phyloP scores from a whole-genome alignment of 2,329 filamentous ascomycete genomes.

The Juglanconis oblonga region DNA sequence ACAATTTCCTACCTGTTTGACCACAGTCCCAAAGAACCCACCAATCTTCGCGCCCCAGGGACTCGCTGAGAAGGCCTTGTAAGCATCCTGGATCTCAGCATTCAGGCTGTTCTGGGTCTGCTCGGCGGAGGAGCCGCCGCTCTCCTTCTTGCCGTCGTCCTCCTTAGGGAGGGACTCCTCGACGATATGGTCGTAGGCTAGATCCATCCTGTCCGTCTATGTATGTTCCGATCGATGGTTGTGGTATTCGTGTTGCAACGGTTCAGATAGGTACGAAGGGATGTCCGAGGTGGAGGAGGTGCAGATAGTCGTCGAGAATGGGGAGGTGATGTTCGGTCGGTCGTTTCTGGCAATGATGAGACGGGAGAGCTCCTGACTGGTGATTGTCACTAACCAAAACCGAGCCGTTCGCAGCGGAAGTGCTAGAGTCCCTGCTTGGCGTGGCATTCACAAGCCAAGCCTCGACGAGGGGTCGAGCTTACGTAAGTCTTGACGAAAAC shows the following conservation, averaged over 20 bases:
- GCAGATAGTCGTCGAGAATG: too few relatives aligned
- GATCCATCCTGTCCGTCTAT: constrained; percentile 65
- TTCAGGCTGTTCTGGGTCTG: constrained; percentile 63
- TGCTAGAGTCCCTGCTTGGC: too few relatives aligned
- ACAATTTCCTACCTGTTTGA: constrained; percentile 70
- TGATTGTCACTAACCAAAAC: not conserved
- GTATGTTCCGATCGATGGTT: not conserved
- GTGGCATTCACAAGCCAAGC: not conserved
- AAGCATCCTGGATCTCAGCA: constrained; percentile 88
- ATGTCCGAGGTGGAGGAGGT: too few relatives aligned
- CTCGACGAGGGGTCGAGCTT: too few relatives aligned
- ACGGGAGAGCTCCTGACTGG: not conserved
- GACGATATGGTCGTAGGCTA: constrained; percentile 95
- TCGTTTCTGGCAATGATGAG: not conserved
- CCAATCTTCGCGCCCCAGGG: constrained; percentile 89
- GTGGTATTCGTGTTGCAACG: not conserved
- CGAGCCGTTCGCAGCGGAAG: not conserved
- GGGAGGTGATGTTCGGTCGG: not conserved
- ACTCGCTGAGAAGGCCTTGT: constrained; percentile 86
- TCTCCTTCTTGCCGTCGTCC: constrained; percentile 41
- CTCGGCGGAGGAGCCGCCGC: constrained; percentile 35
- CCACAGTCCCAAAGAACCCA: constrained; percentile 85
- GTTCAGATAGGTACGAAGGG: too few relatives aligned
- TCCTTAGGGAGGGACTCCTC: constrained; percentile 71
- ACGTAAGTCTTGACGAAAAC: too few relatives aligned